A percentile compares a stretch with the other conserved stretches of the same genome.
These are phyloP conservation scores for Dactylellina drechsleri DNA, from an alignment of 2,329 filamentous ascomycete species.

Conservation along the genomic window DNA sequence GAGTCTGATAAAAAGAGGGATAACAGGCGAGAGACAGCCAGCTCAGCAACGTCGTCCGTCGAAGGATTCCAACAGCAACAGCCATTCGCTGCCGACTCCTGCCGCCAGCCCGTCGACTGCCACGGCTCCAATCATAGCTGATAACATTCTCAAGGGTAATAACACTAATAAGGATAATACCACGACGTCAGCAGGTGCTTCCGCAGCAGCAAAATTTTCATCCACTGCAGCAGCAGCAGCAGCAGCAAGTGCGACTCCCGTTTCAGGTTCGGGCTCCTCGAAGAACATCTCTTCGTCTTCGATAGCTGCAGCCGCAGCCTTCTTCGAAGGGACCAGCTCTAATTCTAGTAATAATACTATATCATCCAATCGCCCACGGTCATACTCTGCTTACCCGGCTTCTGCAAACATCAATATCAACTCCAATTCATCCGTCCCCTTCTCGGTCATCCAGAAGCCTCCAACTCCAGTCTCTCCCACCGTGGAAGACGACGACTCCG, in stretches of 20 bases:
- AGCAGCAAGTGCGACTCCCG: too few species aligned
- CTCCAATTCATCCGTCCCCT: constrained; percentile 2
- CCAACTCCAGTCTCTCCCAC: constrained; percentile 48
- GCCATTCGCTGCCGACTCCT: constrained; percentile 51
- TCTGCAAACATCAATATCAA: constrained; percentile 9
- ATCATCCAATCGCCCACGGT: constrained; percentile 31
- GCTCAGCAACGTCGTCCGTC: constrained; percentile 26
- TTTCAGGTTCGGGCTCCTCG: constrained; percentile 8
- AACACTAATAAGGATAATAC: constrained; percentile 26
- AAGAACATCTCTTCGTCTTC: constrained; percentile 51
- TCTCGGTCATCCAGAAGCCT: constrained; percentile 31
- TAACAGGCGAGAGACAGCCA: constrained; percentile 43
- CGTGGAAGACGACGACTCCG: constrained; percentile 17
- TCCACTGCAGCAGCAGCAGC: constrained; percentile 26
- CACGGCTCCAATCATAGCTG: constrained; percentile 23
- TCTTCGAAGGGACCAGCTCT: constrained; percentile 22
- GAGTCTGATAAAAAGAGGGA: background rate
- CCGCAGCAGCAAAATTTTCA: constrained; percentile 47
- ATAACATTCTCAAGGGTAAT: background rate
- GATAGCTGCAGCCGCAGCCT: constrained; percentile 26
- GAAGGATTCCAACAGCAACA: constrained; percentile 28
- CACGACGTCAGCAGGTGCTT: constrained; percentile 42
- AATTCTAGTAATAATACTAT: constrained; percentile 12
- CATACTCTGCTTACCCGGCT: constrained; percentile 44
- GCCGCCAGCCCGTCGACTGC: constrained; percentile 46